phyloP scores from a whole-genome alignment of 2,329 filamentous ascomycete genomes.

The Aspergillus sp. region DNA sequence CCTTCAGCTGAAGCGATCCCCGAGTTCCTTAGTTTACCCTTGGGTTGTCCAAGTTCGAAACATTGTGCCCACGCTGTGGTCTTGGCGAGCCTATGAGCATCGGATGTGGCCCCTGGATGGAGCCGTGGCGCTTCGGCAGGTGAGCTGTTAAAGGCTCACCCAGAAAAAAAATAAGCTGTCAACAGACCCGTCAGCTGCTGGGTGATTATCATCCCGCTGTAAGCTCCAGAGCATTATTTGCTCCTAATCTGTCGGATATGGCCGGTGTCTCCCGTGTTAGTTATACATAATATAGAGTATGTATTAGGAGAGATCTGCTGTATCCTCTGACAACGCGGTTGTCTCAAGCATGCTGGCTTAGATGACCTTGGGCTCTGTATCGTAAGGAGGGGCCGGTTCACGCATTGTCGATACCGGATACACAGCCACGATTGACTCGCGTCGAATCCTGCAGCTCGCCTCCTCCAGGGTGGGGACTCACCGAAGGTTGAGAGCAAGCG shows the following conservation, averaged over 20 bases:
- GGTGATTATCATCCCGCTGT: background rate
- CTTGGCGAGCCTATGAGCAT: conserved; percentile 7
- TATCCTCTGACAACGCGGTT: too few relatives aligned
- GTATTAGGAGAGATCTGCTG: too few relatives aligned
- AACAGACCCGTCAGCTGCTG: background rate
- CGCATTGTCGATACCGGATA: background rate
- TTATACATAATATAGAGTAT: too few relatives aligned
- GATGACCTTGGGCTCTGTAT: too few relatives aligned
- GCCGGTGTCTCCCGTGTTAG: background rate
- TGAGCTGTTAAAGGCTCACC: background rate
- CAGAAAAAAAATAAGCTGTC: background rate
- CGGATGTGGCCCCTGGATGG: background rate
- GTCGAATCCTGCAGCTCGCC: background rate
- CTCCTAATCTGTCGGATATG: background rate
- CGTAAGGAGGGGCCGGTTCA: background rate
- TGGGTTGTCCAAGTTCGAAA: background rate
- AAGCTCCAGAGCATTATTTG: background rate
- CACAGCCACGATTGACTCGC: background rate
- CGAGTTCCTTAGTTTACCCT: background rate
- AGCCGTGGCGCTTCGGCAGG: background rate
- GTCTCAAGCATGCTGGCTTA: too few relatives aligned
- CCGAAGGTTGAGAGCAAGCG: background rate
- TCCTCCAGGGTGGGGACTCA: background rate
- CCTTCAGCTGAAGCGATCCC: background rate
- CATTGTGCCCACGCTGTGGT: background rate